These are phyloP conservation scores for Ophiocordyceps camponoti-floridani DNA, from an alignment of 2,329 filamentous ascomycete genomes.

Conservation along the genomic window DNA sequence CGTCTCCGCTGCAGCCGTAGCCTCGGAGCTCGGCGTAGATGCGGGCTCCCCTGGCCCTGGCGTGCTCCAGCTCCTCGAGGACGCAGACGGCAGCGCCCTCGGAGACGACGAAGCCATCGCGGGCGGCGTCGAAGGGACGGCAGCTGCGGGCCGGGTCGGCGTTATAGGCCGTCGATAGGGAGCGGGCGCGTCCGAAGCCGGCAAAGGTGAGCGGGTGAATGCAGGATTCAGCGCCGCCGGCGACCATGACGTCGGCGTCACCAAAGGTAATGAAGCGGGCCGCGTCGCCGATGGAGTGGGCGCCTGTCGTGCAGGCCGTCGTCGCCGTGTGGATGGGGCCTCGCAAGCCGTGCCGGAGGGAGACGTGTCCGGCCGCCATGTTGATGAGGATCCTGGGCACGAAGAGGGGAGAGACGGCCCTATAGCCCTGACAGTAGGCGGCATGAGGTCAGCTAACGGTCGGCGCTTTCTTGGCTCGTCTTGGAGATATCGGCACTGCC, in stretches of 20 bases:
- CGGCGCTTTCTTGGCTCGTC: background rate
- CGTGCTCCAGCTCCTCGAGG: constrained; percentile 82
- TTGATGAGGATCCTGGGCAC: constrained; percentile 90
- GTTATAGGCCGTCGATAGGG: constrained; percentile 69
- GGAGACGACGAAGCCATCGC: constrained; percentile 78
- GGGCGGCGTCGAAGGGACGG: constrained; percentile 66
- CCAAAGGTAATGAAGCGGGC: constrained; percentile 81
- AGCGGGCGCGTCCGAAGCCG: constrained; percentile 77
- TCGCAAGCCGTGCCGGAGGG: constrained; percentile 77
- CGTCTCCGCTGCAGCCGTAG: constrained; percentile 82
- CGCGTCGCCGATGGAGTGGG: constrained; percentile 87
- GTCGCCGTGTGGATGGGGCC: constrained; percentile 87
- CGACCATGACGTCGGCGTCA: constrained; percentile 88
- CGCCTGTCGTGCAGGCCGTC: constrained; percentile 90
- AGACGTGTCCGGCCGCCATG: constrained; percentile 82
- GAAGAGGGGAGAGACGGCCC: constrained; percentile 82
- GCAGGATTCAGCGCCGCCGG: constrained; percentile 89
- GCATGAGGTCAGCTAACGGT: background rate
- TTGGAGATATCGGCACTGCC: constrained; percentile 7
- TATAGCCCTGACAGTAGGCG: constrained; percentile 49
- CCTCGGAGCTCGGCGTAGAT: constrained; percentile 84
- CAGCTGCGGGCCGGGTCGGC: constrained; percentile 52
- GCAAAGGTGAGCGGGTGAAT: constrained; percentile 88
- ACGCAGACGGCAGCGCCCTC: constrained; percentile 82
- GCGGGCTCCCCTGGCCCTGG: constrained; percentile 54